Evolutionary conservation across 2,329 filamentous ascomycete species (phyloP), one percentile per base, ranked within the genome.

Genomic region (Claviceps capensis): DNA sequence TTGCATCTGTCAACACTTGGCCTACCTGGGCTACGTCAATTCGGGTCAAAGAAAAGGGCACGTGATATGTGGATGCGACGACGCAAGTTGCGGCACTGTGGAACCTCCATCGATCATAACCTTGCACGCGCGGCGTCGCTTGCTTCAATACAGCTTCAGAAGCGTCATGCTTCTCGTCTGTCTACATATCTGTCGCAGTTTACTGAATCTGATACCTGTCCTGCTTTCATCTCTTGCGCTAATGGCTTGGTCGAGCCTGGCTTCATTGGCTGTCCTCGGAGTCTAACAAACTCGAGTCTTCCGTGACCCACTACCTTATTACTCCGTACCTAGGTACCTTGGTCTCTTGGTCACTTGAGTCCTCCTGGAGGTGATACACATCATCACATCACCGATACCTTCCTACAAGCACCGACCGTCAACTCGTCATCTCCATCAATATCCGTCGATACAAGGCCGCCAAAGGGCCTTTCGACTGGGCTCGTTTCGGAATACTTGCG

Each of bases 331-430:
- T 30, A 16, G 6, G 17, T 56, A 54, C 55, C 56, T 57, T 55
- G 56, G 49, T 53, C 13, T 11, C 16, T 47, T 19, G 26, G 44
- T 40, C 17, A 16, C 16, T 47, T 36, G 26, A 26, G 23, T 40
- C 47, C 14, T 38, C 3, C 47, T 54, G 53, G 52, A 53, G 53
- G 53, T 52, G 49, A 54, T 46, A 54, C 55, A 55, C 56, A 55
- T 57, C 56, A 50, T n/a, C 26, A 47, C 43, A 49, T 36, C 26
- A 40, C 22, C 30, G 30, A 34, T 34, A 34, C 30, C 26, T 26
- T 30, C 26, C 42, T 43, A 16, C 19, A 14, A 43, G 11, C 9
- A 22, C 13, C 22, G 17, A 5, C 14, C 22, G 6, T 26, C 30
- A 13, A 38, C n/a, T 48, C 47, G 9, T 6, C 17, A 45, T 50